A percentile compares a stretch with the other conserved stretches of the same genome.
Evolutionary conservation across 2,329 filamentous ascomycete species (phyloP).

Genomic region (Neofusicoccum laricinum): DNA sequence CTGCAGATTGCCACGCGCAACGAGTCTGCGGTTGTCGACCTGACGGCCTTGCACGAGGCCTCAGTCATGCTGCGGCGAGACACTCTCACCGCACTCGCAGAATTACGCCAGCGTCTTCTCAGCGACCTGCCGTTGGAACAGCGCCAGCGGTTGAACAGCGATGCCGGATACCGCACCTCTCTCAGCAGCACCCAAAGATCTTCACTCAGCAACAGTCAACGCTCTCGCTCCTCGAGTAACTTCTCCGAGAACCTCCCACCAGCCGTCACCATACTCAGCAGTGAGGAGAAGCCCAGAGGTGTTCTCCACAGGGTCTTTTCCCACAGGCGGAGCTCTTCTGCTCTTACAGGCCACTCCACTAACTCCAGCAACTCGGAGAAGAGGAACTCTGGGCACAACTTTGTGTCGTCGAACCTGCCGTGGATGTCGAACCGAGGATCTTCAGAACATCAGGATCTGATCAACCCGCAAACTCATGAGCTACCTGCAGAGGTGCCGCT

Average conservation of each 20-base stretch:
- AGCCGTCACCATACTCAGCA: conserved; percentile 4
- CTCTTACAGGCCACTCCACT: neutral
- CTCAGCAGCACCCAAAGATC: conserved; percentile 3
- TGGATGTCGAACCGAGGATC: conserved; percentile 1
- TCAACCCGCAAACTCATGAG: conserved; percentile 1
- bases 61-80: conserved; percentile 34
- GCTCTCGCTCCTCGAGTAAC: conserved; percentile 9
- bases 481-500: conserved; percentile 9
- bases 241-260: conserved; percentile 5
- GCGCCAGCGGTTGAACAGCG: conserved; percentile 1
- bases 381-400: neutral
- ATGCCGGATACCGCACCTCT: neutral
- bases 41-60: conserved; percentile 35
- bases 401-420: neutral
- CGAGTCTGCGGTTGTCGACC: conserved; percentile 32
- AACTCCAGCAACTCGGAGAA: conserved; percentile 4
- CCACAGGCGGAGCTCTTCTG: conserved; percentile 5
- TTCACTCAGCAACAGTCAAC: conserved; percentile 1
- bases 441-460: conserved; percentile 4
- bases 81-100: conserved; percentile 32
- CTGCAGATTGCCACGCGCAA: conserved; percentile 37
- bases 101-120: conserved; percentile 37
- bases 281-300: neutral
- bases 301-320: conserved; percentile 9
- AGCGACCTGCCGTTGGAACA: neutral